Conservation (phyloP, 768 basidiomycete genomes). For the Lentinula aciculospora region DNA sequence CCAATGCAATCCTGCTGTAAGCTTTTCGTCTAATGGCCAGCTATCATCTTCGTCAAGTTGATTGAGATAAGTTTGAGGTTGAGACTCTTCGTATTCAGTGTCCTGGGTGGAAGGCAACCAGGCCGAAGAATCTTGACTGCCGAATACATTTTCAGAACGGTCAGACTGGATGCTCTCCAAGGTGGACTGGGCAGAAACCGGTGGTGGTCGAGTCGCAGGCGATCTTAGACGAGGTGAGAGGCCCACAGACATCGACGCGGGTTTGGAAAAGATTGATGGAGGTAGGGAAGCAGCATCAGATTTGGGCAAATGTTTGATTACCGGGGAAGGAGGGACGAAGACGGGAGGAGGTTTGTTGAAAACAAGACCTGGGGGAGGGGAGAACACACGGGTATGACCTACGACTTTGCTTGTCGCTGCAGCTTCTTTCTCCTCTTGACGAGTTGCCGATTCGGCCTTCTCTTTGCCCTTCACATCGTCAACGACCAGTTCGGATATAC, state of each 20-base stretch:
- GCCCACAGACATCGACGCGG: slow-evolving; percentile 40
- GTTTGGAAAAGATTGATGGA: slow-evolving; percentile 32
- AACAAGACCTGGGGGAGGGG: slow-evolving; percentile 32
- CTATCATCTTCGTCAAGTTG: slow-evolving; percentile 57
- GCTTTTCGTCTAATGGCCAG: slow-evolving; percentile 69
- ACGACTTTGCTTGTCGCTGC: slow-evolving; percentile 24
- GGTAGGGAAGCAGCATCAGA: slow-evolving; percentile 18
- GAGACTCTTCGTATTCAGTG: slow-evolving; percentile 41
- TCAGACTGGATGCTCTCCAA: slow-evolving; percentile 49
- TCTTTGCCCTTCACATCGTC: slow-evolving; percentile 31
- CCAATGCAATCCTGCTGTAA: slow-evolving; percentile 54
- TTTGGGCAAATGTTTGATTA: slow-evolving; percentile 14
- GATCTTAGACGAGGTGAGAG: slow-evolving; percentile 29
- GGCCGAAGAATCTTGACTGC: slow-evolving; percentile 35
- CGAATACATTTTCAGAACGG: slow-evolving; percentile 46
- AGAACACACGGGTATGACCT: slow-evolving; percentile 45
- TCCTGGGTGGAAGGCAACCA: slow-evolving; percentile 64
- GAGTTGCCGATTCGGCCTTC: too few relatives aligned
- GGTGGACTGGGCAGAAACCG: slow-evolving; percentile 46
- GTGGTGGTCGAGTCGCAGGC: slow-evolving; percentile 18
- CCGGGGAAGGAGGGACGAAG: slow-evolving; percentile 39
- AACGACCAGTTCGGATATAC: slow-evolving; percentile 57
- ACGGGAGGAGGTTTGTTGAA: slow-evolving; percentile 57
- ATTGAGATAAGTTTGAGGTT: slow-evolving; percentile 33
- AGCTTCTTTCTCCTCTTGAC: background rate